Evolutionary conservation across 441 rosid genomes (phyloP), one percentile per base, ranked within the genome.

Genomic region (Isatis lusitanica): DNA sequence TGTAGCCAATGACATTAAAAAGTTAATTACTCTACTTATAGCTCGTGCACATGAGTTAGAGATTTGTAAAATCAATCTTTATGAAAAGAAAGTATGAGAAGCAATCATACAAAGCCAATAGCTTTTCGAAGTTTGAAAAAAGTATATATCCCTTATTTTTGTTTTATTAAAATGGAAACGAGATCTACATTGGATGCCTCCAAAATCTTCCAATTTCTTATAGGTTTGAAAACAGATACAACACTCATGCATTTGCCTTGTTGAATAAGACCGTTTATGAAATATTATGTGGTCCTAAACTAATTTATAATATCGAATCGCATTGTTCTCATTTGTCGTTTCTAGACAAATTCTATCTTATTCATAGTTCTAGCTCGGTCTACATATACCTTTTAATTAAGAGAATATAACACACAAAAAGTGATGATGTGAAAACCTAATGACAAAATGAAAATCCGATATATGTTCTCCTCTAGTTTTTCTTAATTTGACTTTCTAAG

Each of bases 111-210:
- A 71, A 66, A 71, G 65, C 66, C 80, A 71, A 66, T 61, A 72
- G 33, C 74, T 77, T 71, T 71, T 35, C 9, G 13, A 59, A 59
- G 60, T 59, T 66, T 71, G 59, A 66, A 59, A 66, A 65, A 71
- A 42, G 71, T 76, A 35, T 70, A 58, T 31, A 38, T 40, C 38
- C 15, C 60, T 66, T 35, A 26, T 71, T 13, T 59, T 55, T 66
- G 0, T 12, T 57, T 66, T 60, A 59, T 59, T 1, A 17, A 48
- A 67, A 67, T 50, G 47, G 66, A 72, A 71, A 60, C 40, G 70
- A 72, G 53, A 77, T 71, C 68, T 66, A 53, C 80, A 71, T 77
- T 33, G 59, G 80, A 66, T 77, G 64, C 80, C 77, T 71, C 77
- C 70, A 66, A 77, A 71, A 72, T 60, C 61, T 71, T 52, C 61